Evolutionary conservation across 2,329 filamentous ascomycete species (phyloP).

Genomic region (Talaromyces sp.): DNA sequence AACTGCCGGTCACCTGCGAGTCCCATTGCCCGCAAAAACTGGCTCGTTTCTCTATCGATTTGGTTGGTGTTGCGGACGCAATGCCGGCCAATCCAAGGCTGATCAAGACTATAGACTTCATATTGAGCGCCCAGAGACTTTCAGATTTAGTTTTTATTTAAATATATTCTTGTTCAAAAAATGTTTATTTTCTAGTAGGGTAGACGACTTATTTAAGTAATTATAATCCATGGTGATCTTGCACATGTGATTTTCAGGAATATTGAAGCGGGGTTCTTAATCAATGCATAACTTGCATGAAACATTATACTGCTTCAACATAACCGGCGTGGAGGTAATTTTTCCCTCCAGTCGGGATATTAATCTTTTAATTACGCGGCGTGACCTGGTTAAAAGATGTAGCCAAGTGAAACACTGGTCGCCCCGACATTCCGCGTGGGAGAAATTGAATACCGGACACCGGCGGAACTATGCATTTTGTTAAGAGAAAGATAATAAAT

Average conservation of each 20-base stretch:
- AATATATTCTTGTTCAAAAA: background rate
- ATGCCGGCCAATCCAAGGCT: background rate
- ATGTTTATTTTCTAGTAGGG: background rate
- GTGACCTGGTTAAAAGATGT: background rate
- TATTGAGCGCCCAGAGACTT: background rate
- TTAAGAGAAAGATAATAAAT: background rate
- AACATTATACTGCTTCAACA: background rate
- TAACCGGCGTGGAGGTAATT: background rate
- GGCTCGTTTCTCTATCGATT: conserved; percentile 22
- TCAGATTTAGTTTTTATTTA: background rate
- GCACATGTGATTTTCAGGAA: background rate
- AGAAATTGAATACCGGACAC: background rate
- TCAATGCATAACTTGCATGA: background rate
- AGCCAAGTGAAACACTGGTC: background rate
- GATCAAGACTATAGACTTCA: background rate
- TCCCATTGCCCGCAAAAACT: conserved; percentile 40
- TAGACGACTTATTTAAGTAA: background rate
- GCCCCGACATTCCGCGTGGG: background rate
- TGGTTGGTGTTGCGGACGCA: conserved; percentile 16
- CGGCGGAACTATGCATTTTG: background rate
- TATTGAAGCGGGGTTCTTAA: background rate
- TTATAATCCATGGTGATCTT: background rate
- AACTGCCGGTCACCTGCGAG: conserved; percentile 34
- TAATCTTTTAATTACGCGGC: background rate
- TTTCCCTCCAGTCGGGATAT: background rate